Evolutionary conservation across 2,329 filamentous ascomycete genomes (phyloP), one percentile per base, ranked within the genome.

Genomic region (Botrytis fragariae): DNA sequence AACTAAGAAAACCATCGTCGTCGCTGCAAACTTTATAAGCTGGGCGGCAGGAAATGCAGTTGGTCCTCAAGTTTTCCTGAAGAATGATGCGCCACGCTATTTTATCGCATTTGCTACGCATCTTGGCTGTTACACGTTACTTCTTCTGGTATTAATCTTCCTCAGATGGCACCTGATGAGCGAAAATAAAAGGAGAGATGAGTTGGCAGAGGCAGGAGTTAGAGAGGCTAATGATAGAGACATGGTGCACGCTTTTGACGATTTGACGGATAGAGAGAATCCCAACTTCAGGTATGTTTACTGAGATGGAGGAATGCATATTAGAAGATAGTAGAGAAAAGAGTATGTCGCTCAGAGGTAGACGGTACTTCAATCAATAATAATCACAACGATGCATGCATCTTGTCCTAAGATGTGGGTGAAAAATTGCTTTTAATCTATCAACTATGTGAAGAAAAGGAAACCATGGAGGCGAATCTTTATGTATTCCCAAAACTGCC

Each of bases 31-130:
- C 73, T 90, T 90, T 77, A 82, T 89, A 64, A 84, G 85, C 3
- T 89, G 87, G 87, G 86, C 86, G 39, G 84, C 84, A 0, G 88
- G 88, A 5, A 90, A 90, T 76, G 85, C 86, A 87, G 76, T 84
- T 87, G 77, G 63, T 69, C 74, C 73, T 75, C 85, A 88, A 78
- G 88, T 86, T 3, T 88, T 89, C 81, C 85, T 86, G 73, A 83
- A 82, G 4, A 82, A 81, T 68, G 85, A 89, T 74, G 85, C 84
- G 0, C 87, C 86, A 2, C 82, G 85, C 2, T 89, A 86, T 75
- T 83, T 84, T 14, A 87, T 86, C 0, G 87, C 86, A 22, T 88
- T 88, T 78, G 82, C 88, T 14, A 84, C 86, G 25, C 84, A 88
- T 74, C 83, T 89, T 80, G 85, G 82, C 20, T 88, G 86, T 8